phyloP scores from a whole-genome alignment of 202 grass and related monocot genomes.

The Eragrostis tef region DNA sequence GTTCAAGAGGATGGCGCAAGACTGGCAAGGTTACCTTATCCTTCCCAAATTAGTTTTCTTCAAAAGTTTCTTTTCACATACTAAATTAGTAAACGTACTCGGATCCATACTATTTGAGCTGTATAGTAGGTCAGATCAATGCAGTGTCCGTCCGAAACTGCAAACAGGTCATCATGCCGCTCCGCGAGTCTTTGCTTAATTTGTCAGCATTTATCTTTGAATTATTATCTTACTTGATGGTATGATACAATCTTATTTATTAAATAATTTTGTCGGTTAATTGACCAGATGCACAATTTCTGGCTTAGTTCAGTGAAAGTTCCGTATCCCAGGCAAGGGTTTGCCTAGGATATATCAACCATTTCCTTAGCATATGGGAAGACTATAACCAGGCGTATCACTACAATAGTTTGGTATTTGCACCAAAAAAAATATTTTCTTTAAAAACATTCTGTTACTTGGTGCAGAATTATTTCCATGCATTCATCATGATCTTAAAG shows the following conservation, averaged over 20 bases:
- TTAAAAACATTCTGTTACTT: not conserved
- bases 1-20: not conserved
- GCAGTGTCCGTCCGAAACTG: not conserved
- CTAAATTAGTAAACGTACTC: not conserved
- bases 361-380: too few relatives aligned
- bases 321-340: not conserved
- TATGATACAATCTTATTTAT: not conserved
- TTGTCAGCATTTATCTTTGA: slow-evolving; percentile 9
- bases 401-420: too few relatives aligned
- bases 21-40: not conserved
- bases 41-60: not conserved
- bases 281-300: not conserved
- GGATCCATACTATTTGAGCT: not conserved
- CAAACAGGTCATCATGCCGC: not conserved
- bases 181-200: not conserved
- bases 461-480: not conserved
- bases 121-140: slow-evolving; percentile 2
- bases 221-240: not conserved
- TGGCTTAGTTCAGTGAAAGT: too few relatives aligned
- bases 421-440: too few relatives aligned
- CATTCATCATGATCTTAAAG: slow-evolving; percentile 6
- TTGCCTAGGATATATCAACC: slow-evolving; percentile 15
- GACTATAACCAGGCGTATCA: too few relatives aligned
- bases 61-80: not conserved
- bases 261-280: not conserved